Evolutionary conservation across 2,329 filamentous ascomycete genomes (phyloP).

Genomic region (Cordyceps cicadae): DNA sequence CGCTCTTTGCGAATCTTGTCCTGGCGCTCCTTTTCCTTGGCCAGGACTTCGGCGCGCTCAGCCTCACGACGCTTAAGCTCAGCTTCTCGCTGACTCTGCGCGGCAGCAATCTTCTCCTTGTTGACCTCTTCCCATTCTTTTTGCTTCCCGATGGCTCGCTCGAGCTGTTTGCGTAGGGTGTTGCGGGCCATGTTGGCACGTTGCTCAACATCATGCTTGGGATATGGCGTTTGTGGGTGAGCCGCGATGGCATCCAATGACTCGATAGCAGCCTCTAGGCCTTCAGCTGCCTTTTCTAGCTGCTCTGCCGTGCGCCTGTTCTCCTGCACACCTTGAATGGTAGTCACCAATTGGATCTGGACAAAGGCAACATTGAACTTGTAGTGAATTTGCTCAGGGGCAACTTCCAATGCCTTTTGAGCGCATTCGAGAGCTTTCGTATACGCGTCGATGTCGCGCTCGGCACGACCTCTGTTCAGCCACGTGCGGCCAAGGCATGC

Average conservation of each 20-base stretch:
- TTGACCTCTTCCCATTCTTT: slow-evolving; percentile 91
- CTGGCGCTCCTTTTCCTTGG: slow-evolving; percentile 63
- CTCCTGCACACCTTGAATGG: slow-evolving; percentile 67
- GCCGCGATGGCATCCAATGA: slow-evolving; percentile 55
- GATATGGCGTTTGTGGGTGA: slow-evolving; percentile 70
- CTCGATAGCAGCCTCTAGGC: slow-evolving; percentile 79
- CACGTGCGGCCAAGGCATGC: slow-evolving; percentile 83
- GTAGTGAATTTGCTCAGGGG: slow-evolving; percentile 79
- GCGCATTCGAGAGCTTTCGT: slow-evolving; percentile 52
- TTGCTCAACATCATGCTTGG: slow-evolving; percentile 81
- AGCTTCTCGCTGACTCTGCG: slow-evolving; percentile 69
- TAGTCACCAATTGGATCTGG: slow-evolving; percentile 84
- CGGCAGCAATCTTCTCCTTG: slow-evolving; percentile 75
- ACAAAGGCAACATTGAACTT: slow-evolving; percentile 98
- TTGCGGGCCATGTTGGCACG: slow-evolving; percentile 96
- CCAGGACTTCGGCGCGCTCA: slow-evolving; percentile 57
- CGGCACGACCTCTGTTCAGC: slow-evolving; percentile 66
- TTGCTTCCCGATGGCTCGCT: slow-evolving; percentile 75
- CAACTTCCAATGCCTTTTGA: slow-evolving; percentile 63
- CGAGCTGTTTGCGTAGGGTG: slow-evolving; percentile 86
- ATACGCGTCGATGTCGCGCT: slow-evolving; percentile 51
- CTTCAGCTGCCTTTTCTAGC: slow-evolving; percentile 69
- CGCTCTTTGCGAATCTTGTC: slow-evolving; percentile 82
- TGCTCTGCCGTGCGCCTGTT: slow-evolving; percentile 70
- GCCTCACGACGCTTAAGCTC: slow-evolving; percentile 74